Base-by-base conservation (phyloP, 129 eudicot genomes). In the Arctium minus region DNA sequence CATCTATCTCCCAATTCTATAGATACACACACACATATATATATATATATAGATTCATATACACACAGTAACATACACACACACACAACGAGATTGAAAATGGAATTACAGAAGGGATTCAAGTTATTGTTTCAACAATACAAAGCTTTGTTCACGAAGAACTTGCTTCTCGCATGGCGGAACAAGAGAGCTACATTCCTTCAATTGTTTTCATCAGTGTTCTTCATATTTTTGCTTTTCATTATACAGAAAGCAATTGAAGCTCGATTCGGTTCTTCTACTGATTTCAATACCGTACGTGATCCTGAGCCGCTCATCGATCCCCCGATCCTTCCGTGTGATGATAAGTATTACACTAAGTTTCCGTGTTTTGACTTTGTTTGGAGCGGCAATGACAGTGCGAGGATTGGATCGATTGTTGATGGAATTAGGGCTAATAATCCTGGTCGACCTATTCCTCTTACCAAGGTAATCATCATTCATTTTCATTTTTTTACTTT, bases 301-400 rank as follows among this genome's bases (percentile, higher is more conserved):
- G 90, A 96, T 53, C 97, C 98, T 3, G 39, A 78, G 13, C 44
- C 91, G 2, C 48, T 89, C 1, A 50, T 79, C 53, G 71, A 80
- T 48, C 89, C 89, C 5, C 90, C 98, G 27, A 96, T 96, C 15
- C 97, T 89, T 11, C 89, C 94, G 0, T 96, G 99, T 75, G 99
- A 96, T 83, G 93, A 92, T 9, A 92, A 90, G 87, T 85, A 73
- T 73, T 89, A 67, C 74, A 62, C 81, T 32, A 89, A 80, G 83
- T 82, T 81, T 13, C 99, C 96, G 33, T 96, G 99, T 82, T 96
- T 70, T 72, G 99, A 96, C 73, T 96, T 96, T 53, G 92, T 92
- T 0, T 96, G 97, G 97, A 96, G 99, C 75, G 99, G 99, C 1
- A 88, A 56, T 85, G 85, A 79, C 0, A 93, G 92, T 67, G 50